These are phyloP conservation scores for Leptographium galeiforme DNA, from an alignment of 2,329 filamentous ascomycete species.

Conservation along the genomic window DNA sequence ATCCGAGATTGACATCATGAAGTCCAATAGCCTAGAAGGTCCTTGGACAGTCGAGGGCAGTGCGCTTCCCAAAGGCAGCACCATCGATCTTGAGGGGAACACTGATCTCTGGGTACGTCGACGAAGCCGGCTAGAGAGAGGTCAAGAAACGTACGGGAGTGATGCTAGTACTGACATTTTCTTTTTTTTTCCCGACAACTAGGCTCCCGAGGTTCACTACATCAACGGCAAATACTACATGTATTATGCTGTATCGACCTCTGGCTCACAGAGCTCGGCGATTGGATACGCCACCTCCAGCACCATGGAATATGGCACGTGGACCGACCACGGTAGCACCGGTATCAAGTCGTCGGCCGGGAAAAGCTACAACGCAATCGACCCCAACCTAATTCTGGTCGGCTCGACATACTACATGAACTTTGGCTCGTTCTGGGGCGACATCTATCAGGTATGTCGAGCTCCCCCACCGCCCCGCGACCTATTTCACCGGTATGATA, in stretches of 20 bases:
- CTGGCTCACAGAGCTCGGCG: conserved; percentile 44
- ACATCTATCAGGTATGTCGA: conserved; percentile 41
- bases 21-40: conserved; percentile 21
- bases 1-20: conserved; percentile 25
- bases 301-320: conserved; percentile 40
- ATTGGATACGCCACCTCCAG: conserved; percentile 40
- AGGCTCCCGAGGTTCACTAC: conserved; percentile 51
- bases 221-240: conserved; percentile 47
- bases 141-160: not conserved
- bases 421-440: conserved; percentile 57
- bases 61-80: conserved; percentile 22
- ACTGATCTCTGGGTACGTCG: conserved; percentile 25
- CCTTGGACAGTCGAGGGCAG: conserved; percentile 27
- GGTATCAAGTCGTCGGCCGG: conserved; percentile 32
- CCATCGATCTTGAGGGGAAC: conserved; percentile 22
- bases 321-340: conserved; percentile 44
- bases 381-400: conserved; percentile 37
- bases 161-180: not conserved
- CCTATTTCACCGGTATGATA: not conserved
- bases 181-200: not conserved
- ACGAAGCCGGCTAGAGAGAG: not conserved
- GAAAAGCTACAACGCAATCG: conserved; percentile 47
- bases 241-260: conserved; percentile 50
- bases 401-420: conserved; percentile 32
- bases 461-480: not conserved